Evolutionary conservation across 257 asterid genomes (phyloP).

Genomic region (Solanum appendiculatum): DNA sequence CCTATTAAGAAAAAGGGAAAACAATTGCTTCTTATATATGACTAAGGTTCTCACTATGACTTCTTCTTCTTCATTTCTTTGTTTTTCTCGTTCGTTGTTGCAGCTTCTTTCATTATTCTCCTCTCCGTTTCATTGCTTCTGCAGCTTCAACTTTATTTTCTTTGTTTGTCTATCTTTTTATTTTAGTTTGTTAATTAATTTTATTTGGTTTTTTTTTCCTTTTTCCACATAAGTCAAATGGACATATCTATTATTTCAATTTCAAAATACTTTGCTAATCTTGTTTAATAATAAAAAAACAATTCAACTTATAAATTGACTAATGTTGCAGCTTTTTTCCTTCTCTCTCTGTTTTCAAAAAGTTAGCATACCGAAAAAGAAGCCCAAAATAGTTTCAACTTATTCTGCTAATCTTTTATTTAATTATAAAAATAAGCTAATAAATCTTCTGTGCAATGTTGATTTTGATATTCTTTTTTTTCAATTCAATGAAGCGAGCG

Average conservation of each 20-base stretch:
- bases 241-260: not conserved
- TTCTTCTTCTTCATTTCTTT: not conserved
- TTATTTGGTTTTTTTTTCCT: not conserved
- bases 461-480: not conserved
- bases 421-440: not conserved
- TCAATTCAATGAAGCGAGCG: not conserved
- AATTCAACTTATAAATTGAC: not conserved
- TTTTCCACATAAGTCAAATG: not conserved
- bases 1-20: not conserved
- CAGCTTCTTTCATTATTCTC: not conserved
- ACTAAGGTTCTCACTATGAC: not conserved
- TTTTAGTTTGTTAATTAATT: not conserved
- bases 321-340: not conserved
- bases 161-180: not conserved
- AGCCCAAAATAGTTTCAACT: not conserved
- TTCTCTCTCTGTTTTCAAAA: not conserved
- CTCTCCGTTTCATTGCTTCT: not conserved
- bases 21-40: not conserved
- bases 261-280: not conserved
- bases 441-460: not conserved
- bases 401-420: not conserved
- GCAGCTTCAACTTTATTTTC: not conserved
- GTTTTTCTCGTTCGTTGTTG: not conserved
- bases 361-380: not conserved
- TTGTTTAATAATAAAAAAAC: not conserved